phyloP scores from a whole-genome alignment of 1,139 yeast species.

The Hyphopichia wangnamkhiaoensis region DNA sequence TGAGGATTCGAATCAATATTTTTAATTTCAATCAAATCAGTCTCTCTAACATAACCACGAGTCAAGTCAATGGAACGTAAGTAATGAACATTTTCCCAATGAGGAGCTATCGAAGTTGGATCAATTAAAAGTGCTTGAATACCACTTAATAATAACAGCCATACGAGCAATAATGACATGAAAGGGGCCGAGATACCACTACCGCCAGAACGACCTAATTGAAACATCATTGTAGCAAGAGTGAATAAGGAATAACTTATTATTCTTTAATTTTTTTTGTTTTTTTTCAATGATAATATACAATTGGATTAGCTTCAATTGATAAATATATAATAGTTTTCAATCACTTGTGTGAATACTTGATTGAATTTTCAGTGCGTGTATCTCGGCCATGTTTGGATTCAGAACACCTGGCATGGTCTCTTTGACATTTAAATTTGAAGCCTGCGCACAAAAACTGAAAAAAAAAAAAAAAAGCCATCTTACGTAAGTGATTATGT shows the following conservation, averaged over 20 bases:
- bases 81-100: slow-evolving; percentile 51
- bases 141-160: background rate
- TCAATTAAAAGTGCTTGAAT: slow-evolving; percentile 2
- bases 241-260: too few species aligned
- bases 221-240: background rate
- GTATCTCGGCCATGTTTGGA: too few species aligned
- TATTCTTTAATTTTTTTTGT: background rate
- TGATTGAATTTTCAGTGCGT: too few species aligned
- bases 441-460: background rate
- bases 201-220: slow-evolving; percentile 1
- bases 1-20: slow-evolving; percentile 61
- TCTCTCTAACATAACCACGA: slow-evolving; percentile 68
- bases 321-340: too few species aligned
- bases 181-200: too few species aligned
- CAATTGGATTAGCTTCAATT: too few species aligned
- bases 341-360: too few species aligned
- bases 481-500: background rate
- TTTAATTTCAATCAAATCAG: slow-evolving; percentile 52
- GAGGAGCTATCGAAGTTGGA: slow-evolving; percentile 1
- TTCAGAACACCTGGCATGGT: background rate
- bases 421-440: background rate
- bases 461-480: background rate
- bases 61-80: slow-evolving; percentile 61
- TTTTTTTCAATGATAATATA: background rate
- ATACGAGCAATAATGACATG: background rate